A percentile compares a stretch with the other conserved stretches of the same genome.
phyloP scores from a whole-genome alignment of 495 filamentous ascomycete genomes.

The Talaromyces thailandensis region DNA sequence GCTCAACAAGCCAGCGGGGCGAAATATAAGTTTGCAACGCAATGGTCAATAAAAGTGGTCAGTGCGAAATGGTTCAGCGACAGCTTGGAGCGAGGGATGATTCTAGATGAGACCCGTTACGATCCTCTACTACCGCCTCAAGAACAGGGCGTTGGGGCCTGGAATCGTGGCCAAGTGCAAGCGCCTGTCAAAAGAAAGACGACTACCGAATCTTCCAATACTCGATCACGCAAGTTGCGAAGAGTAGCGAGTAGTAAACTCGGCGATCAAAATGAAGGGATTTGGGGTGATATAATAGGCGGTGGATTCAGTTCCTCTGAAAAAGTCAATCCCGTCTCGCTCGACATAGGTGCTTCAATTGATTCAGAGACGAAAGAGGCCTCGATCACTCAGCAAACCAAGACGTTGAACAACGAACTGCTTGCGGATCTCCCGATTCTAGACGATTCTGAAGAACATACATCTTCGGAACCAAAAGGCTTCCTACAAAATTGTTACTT shows the following conservation, averaged over 20 bases:
- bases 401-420: background rate
- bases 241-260: conserved; percentile 73
- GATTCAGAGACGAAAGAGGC: background rate
- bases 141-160: conserved; percentile 70
- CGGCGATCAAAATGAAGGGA: conserved; percentile 63
- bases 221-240: conserved; percentile 56
- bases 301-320: conserved; percentile 27
- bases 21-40: conserved; percentile 78
- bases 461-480: conserved; percentile 15
- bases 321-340: background rate
- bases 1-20: conserved; percentile 68
- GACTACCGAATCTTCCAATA: conserved; percentile 16
- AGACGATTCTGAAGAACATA: background rate
- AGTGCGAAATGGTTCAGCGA: conserved; percentile 77
- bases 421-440: background rate
- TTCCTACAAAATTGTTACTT: conserved; percentile 42
- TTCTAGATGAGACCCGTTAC: conserved; percentile 75
- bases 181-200: conserved; percentile 23
- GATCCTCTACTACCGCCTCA: conserved; percentile 59
- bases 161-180: conserved; percentile 40
- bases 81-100: conserved; percentile 86
- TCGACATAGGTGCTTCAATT: background rate
- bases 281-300: conserved; percentile 85
- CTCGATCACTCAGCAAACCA: background rate
- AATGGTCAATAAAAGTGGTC: conserved; percentile 72